Evolutionary conservation across 139 green algal species (phyloP), one percentile per base, ranked within the genome.

Genomic region (Chlorella sorokiniana): DNA sequence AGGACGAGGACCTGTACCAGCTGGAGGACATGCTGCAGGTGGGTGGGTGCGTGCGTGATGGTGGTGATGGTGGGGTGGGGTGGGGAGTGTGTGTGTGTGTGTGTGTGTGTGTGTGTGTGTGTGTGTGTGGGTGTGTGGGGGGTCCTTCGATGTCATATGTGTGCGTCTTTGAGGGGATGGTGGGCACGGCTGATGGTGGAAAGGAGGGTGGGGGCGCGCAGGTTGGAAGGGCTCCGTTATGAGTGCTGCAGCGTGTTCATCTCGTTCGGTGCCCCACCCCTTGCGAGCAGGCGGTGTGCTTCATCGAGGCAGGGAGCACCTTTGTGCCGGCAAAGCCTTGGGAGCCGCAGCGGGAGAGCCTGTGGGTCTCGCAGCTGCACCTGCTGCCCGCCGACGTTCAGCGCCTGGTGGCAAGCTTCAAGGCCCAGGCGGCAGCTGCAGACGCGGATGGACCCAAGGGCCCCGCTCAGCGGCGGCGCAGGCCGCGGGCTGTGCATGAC

Each of bases 1-100:
- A 96, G n/a, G 91, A 96, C 56, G 87, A 95, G 45, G 92, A 96
- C 65, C 44, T 88, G 20, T 94, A 87, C 70, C 76, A 54, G 27
- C 83, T 96, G 38, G 88, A 93, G 54, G 80, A 88, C 45, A 69
- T 91, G 0, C 79, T 96, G 69, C 86, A 93, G 51, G 73, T 72
- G n/a, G 67, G 29, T 37, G 10, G 3, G 22, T 54, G n/a, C 20
- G 4, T 62, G 69, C 29, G 31, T 68, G 41, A 8, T 65, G 59
- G 9, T 7, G 59, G 59, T 7, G 25, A 7, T 37, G 59, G 22
- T 7, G 22, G 25, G 25, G 59, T 37, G 25, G 31, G 4, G 1
- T 4, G 4, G n/a, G 9, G 1, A 22, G 18, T 18, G 31, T 29
- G 6, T 27, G 16, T 71, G 16, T 10, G 35, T 20, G 1, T 25